A percentile compares a stretch with the other conserved stretches of the same genome.
phyloP scores from a whole-genome alignment of 176 grass and related monocot genomes.

The Hordeum marinum region DNA sequence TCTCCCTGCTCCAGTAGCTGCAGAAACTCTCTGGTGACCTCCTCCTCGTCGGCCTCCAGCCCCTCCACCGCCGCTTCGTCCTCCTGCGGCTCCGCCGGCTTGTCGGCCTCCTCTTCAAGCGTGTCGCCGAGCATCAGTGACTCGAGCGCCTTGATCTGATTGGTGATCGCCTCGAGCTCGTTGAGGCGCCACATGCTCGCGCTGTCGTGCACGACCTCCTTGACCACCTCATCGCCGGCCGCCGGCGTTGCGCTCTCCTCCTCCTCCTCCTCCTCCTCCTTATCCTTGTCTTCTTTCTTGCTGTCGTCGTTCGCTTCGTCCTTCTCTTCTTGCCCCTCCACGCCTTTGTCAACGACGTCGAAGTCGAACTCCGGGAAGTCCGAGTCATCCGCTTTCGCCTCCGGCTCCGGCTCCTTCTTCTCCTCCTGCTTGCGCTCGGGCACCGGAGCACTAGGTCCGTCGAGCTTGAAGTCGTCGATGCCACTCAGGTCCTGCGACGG shows the following conservation, averaged over 20 bases:
- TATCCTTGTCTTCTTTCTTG: background rate
- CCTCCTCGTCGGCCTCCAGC: conserved; percentile 75
- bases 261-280: background rate
- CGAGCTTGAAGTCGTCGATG: conserved; percentile 92
- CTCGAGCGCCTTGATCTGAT: conserved; percentile 90
- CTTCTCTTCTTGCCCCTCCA: conserved; percentile 59
- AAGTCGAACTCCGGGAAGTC: conserved; percentile 88
- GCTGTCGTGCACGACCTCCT: conserved; percentile 81
- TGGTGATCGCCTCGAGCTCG: conserved; percentile 87
- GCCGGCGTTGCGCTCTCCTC: conserved; percentile 12
- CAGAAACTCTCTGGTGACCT: conserved; percentile 77
- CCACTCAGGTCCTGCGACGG: conserved; percentile 47
- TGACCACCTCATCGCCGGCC: conserved; percentile 70
- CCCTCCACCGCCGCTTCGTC: conserved; percentile 13
- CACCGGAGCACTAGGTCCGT: conserved; percentile 37
- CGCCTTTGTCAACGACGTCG: conserved; percentile 80
- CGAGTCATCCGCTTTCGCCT: conserved; percentile 44
- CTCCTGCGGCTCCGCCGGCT: conserved; percentile 12
- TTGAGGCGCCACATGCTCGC: conserved; percentile 53
- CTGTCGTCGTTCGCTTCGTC: conserved; percentile 15
- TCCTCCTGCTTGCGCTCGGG: conserved; percentile 19
- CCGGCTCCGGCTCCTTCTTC: conserved; percentile 10
- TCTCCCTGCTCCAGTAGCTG: conserved; percentile 55
- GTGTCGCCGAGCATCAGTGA: conserved; percentile 57
- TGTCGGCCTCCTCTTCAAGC: conserved; percentile 7